Evolutionary conservation across 2,329 filamentous ascomycete genomes (phyloP), one percentile per base, ranked within the genome.

Genomic region (Diaporthe citriasiana): DNA sequence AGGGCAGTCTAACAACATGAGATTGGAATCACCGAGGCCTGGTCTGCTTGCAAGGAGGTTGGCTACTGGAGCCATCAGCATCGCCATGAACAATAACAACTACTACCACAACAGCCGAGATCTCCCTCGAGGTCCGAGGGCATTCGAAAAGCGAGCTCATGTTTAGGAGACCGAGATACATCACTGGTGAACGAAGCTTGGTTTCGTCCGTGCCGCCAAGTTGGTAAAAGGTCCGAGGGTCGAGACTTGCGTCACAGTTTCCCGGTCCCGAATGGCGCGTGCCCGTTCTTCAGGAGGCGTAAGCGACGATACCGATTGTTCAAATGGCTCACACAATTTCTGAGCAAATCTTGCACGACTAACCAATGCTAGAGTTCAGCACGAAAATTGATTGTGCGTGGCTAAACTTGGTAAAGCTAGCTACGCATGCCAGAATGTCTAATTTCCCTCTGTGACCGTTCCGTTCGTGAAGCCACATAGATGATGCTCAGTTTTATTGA

Each of bases 1-100:
- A 51, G 45, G 47, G 47, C 47, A 30, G 45, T 38, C 33, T 40
- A 40, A 68, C 53, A 53, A 68, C 17, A 51, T 17, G 45, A 68
- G 47, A 40, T 68, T 68, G 47, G 47, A 68, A 68, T 13, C 33
- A 53, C 17, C 47, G 27, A 40, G 30, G 47, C 63, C 33, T 53
- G 63, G 63, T 68, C 33, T 47, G 42, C n/a, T 19, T 45, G 60
- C 22, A 17, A 8, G n/a, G 27, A 4, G 33, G 63, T n/a, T 38
- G 60, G 22, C 42, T 65, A n/a, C 27, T 33, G 27, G 35, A 35
- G 30, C 27, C 42, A 50, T 65, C 59, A 65, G 27, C 45, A 50
- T 53, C 47, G 53, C 22, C 63, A 53, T 50, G 42, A 27, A 27
- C 19, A 40, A 53, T 13, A 27, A 40, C 8, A 35, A n/a, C n/a